phyloP scores from a whole-genome alignment of 1,139 yeast genomes.

The Lodderomyces margitis region DNA sequence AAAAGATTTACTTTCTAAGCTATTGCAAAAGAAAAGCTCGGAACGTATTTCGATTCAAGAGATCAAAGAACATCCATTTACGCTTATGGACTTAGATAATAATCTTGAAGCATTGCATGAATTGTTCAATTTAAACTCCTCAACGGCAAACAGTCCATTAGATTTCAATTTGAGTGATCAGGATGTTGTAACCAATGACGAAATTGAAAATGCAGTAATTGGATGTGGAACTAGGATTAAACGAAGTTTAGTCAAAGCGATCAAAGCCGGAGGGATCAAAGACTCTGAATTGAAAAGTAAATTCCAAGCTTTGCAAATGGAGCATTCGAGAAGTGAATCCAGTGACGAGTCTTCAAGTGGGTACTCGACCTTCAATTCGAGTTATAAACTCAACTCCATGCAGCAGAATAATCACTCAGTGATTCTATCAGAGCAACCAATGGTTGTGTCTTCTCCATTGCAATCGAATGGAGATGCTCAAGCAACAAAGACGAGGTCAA shows the following conservation, averaged over 20 bases:
- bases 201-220: conserved; percentile 71
- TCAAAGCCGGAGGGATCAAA: conserved; percentile 27
- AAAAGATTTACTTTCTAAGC: conserved; percentile 59
- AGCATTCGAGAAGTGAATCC: conserved; percentile 29
- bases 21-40: conserved; percentile 71
- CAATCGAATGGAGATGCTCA: not conserved
- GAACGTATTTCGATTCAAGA: conserved; percentile 69
- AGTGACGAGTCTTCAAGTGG: conserved; percentile 34
- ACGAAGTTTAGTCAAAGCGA: conserved; percentile 58
- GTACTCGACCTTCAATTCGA: conserved; percentile 19
- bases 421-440: conserved; percentile 32
- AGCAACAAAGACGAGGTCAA: not conserved
- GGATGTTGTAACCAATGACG: conserved; percentile 57
- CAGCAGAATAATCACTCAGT: conserved; percentile 27
- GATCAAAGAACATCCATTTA: conserved; percentile 80
- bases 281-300: conserved; percentile 28
- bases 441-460: conserved; percentile 11
- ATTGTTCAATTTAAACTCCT: conserved; percentile 32
- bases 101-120: conserved; percentile 40
- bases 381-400: conserved; percentile 9
- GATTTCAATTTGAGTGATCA: conserved; percentile 15
- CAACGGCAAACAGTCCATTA: conserved; percentile 9
- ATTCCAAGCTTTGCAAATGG: conserved; percentile 26
- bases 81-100: conserved; percentile 56
- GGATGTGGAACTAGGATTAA: conserved; percentile 72